Base-by-base conservation (phyloP, 805 yeast species). In the Candida michaelii region DNA sequence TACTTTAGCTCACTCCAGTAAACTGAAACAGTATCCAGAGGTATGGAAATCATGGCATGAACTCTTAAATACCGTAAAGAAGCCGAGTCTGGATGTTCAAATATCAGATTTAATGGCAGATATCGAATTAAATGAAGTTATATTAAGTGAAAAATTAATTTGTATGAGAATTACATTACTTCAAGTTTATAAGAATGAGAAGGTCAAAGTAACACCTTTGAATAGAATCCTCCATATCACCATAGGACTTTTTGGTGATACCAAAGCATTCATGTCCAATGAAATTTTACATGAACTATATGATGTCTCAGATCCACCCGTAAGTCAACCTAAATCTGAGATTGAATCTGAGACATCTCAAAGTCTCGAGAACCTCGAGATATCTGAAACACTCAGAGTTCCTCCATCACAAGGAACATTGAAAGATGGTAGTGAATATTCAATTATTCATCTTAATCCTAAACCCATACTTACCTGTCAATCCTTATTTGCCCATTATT, bases 1-100 rank as follows among this genome's bases (percentile, higher is more conserved):
- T 2, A 88, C 95, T 0, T 55, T 85, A 33, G 69, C 77, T 4
- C 95, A 85, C 54, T 27, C 50, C 3, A 46, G 50, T 5, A 11
- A 47, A 24, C 32, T 25, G 40, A 25, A 23, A 2, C n/a, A 25
- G 6, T 18, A 42, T 13, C 36, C 35, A 4, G 31, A 24, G 35
- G 30, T 30, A 16, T 46, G 50, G 53, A 42, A 44, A 5, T 25
- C 27, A 10, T 39, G 45, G 24, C 32, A 27, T 19, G 11, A 30
- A 4, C n/a, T 39, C 5, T 12, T 36, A 58, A 41, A 34, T 65
- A 25, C 68, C 3, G 2, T 15, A 2, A 62, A 24, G 59, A 66
- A 71, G 25, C 46, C 49, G 2, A 47, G 53, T 7, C 44, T 47
- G 21, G 63, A 51, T 42, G 24, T 46, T 19, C 42, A 54, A 5